Base-by-base conservation (phyloP, 73 alveolate genomes). In the Loxodes magnus region DNA sequence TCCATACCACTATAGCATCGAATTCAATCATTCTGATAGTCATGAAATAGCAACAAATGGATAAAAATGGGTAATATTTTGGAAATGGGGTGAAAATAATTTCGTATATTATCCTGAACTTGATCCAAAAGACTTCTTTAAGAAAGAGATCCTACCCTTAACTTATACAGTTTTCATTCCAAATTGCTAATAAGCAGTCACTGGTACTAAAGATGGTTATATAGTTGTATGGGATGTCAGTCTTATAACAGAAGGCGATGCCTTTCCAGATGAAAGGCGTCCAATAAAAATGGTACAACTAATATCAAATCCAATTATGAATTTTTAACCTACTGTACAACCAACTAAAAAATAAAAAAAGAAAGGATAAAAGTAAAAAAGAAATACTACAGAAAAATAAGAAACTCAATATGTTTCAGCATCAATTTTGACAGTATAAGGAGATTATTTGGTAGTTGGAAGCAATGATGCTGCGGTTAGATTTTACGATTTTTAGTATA, bases 171-270 rank as follows among this genome's bases (percentile, higher is more conserved):
- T 91, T 3, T 91, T 91, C 60, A 75, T 91, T 52, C 94, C 92
- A 22, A 74, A 79, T 44, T 69, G 71, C 23, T 69, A 66, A 42
- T 71, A 84, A 71, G 99, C 95, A 15, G 96, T 92, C 6, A 92
- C 96, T 5, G 97, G 97, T 3, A 88, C 99, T 20, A 71, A 78
- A 9, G 90, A 87, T 38, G 99, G 99, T 28, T 87, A 84, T 56
- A 79, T 92, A 17, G 68, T 92, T 14, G 99, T 92, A 19, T 92
- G 97, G 97, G 99, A 88, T 71, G 82, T 92, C 4, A 84, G 96
- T 43, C 72, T 92, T 36, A 88, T 92, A 62, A 78, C 85, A 17
- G 99, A 92, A 42, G 96, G 90, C 41, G 93, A 82, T 51, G 96
- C 87, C 21, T 77, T 82, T 43, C 91, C 96, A 14, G 90, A 92